Evolutionary conservation across 495 filamentous ascomycete genomes (phyloP), one percentile per base, ranked within the genome.

Genomic region (Rostrohypoxylon terebratum): DNA sequence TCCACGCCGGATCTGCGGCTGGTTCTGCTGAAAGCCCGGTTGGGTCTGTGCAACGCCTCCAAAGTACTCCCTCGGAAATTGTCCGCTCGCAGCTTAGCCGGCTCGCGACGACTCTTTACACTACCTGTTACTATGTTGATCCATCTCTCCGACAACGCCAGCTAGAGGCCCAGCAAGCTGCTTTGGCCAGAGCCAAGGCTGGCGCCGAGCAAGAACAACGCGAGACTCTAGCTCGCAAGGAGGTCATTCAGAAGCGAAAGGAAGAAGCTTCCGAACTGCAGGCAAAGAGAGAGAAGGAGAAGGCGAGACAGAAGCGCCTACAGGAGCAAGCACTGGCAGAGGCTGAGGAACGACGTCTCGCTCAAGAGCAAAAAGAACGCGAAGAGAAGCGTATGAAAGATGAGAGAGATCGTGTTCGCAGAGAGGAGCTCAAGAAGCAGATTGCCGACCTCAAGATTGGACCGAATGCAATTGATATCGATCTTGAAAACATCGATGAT

Each of bases 61-160:
- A 99, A 83, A 95, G 94, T 83, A 99, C 96, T 1, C 96, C 96
- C 34, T 95, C 96, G 9, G 96, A 99, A 82, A 99, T 99, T 79
- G 94, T 98, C 69, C 93, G 96, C 69, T 92, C 95, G 44, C 96
- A 98, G 83, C 88, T 99, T 51, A 92, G 91, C 68, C 94, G 96
- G 55, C 86, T 99, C 36, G 91, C 96, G 38, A 97, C 94, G 83
- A 91, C 93, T 13, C 88, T 98, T 6, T 97, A 93, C 82, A 86
- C 96, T 44, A 95, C 96, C 36, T 97, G 93, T 82, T 92, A 93
- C 86, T 96, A 98, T 76, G 93, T 98, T 68, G 96, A 99, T 75
- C 92, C 95, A 0, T 86, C 89, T 3, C 95, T 94, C 84, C 93
- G 92, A 73, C 88, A 93, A 77, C 86, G 88, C 55, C 93, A 92